Evolutionary conservation across 2,329 filamentous ascomycete genomes (phyloP).

Genomic region (Cladobotryum protrusum): DNA sequence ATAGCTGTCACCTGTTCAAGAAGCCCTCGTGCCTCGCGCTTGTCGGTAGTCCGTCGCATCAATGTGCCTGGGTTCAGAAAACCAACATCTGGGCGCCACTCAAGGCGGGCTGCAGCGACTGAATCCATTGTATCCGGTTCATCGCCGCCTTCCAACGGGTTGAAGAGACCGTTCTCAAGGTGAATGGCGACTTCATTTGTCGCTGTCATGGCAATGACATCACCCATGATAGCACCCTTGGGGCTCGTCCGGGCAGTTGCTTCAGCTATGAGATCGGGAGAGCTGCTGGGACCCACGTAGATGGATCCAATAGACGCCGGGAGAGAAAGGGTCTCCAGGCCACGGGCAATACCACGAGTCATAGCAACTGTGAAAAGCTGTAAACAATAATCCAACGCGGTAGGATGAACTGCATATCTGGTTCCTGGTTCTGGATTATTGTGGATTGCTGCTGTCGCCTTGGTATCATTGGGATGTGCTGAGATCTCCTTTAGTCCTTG

Average conservation of each 20-base stretch:
- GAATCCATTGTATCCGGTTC: too few relatives aligned
- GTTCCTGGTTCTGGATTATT: neutral
- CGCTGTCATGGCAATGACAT: neutral
- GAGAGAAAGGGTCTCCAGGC: slow-evolving; percentile 2
- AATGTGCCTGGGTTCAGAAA: slow-evolving; percentile 1
- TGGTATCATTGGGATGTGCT: neutral
- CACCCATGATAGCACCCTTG: neutral
- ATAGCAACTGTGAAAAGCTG: slow-evolving; percentile 6
- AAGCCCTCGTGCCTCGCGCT: neutral
- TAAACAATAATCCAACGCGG: slow-evolving; percentile 7
- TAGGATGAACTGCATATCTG: slow-evolving; percentile 10
- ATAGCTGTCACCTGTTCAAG: slow-evolving; percentile 2
- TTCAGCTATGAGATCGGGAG: neutral
- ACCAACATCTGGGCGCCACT: too few relatives aligned
- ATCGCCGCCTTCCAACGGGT: too few relatives aligned
- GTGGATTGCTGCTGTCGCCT: neutral
- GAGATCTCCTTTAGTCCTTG: slow-evolving; percentile 10
- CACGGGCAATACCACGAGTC: slow-evolving; percentile 1
- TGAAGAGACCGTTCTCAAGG: neutral
- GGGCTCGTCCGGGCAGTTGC: neutral
- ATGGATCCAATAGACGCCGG: slow-evolving; percentile 4
- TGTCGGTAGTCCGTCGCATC: neutral
- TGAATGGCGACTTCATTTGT: neutral
- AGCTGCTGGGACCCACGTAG: neutral
- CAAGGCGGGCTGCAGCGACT: too few relatives aligned